Base-by-base conservation (phyloP, 1,284 basidiomycete species). In the Entoloma clypeatum region DNA sequence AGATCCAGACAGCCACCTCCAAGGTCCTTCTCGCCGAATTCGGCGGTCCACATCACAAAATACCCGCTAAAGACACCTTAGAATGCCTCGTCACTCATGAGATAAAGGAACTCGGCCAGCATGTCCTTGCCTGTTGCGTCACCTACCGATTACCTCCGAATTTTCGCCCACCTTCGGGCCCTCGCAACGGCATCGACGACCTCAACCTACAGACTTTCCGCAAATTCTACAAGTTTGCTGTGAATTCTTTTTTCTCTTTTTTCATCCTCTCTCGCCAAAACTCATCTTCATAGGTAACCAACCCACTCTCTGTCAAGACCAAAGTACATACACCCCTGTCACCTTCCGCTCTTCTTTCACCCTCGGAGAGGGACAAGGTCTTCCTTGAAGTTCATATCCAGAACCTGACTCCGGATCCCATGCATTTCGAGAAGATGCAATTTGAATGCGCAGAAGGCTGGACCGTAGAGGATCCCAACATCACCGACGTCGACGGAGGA, bases 331-430 rank as follows among this genome's bases (percentile, higher is more conserved):
- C 69, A 1, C 75, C 86, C 0, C 77, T 74, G 33, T 82, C 86
- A 1, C 82, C 89, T 1, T 77, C 83, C 17, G 82, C 87, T 1
- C 49, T 79, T 4, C 65, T 90, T 9, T 74, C 77, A 5, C 62
- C 71, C 3, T 36, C 55, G 3, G 81, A 87, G 52, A 73, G 87
- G 29, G 80, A 86, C 36, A 87, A 89, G 48, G 73, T 92, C 16
- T 92, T 91, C 57, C 77, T 93, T 13, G 91, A 94, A 59, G 78
- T 92, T 0, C 86, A 92, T 53, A 81, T 92, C 22, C 90, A 93
- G 58, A 94, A 94, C 53, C 66, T 85, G 39, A 89, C 87, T 0
- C 74, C 75, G 39, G 81, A 85, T 11, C 75, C 82, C 0, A 76
- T 93, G 63, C 78, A 77, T 64, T 86, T 94, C 42, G 83, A 88